Evolutionary conservation across 1,139 yeast genomes (phyloP), one percentile per base, ranked within the genome.

Genomic region (Magnusiomyces tetraspermus): DNA sequence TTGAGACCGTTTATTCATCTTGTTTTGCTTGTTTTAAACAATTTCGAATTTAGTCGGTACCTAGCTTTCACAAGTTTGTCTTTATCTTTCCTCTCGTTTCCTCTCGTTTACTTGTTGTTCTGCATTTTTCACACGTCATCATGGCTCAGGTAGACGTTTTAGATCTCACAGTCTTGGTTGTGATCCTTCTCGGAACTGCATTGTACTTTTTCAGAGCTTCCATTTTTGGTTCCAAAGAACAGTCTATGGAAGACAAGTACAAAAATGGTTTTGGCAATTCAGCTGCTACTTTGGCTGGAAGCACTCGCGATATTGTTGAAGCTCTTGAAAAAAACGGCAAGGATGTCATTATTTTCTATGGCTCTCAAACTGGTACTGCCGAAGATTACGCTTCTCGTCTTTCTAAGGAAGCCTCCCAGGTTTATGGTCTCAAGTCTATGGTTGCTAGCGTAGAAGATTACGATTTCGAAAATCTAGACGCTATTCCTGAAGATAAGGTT

Each of bases 361-460:
- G 96, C 4, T 90, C 98, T 4, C 99, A 92, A 71, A 94, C 99
- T 13, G 99, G 99, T 60, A 92, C 99, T n/a, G 96, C 98, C 49
- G 98, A 92, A 71, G 98, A 92, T 67, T 92, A 89, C 63, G 95
- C 97, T 22, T 79, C 85, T 61, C 86, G 94, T 67, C 81, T 89
- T 61, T 80, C 96, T 49, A 89, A 89, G 67, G 98, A 92, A 67
- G 80, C 92, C 61, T 79, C 83, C 60, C 76, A 95, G 28, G 78
- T 85, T 67, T 90, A 85, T 66, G 90, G 90, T 46, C 76, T 92
- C 62, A 81, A 82, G 60, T 80, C 94, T 8, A 82, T 94, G 85
- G 80, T 85, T 54, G 95, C 86, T 10, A 97, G 90, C 68, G 76
- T 89, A 55, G 95, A 90, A 51, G 94, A 87, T 65, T 83, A 80